Conservation (phyloP, 2,329 filamentous ascomycete genomes). For the Fusarium denticulatum region DNA sequence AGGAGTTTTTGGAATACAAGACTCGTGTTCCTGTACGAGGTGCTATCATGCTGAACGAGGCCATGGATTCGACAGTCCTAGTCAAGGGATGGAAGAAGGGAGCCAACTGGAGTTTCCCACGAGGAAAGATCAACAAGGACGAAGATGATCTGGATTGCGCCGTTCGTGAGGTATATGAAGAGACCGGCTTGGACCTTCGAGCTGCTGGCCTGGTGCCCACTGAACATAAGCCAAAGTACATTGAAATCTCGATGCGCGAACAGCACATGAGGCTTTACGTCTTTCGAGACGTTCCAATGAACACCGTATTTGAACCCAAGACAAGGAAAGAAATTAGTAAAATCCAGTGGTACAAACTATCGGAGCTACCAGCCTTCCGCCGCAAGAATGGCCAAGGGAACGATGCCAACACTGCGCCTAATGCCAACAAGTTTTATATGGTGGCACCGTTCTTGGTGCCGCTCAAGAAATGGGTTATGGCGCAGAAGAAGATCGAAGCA, state of each 20-base stretch:
- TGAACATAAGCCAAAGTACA: constrained; percentile 78
- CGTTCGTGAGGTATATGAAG: constrained; percentile 92
- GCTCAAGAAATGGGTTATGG: constrained; percentile 89
- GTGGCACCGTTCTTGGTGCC: constrained; percentile 90
- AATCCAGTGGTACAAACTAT: constrained; percentile 93
- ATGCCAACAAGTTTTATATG: constrained; percentile 95
- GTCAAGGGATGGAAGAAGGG: constrained; percentile 99
- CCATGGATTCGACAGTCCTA: constrained; percentile 93
- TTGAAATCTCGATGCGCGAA: constrained; percentile 89
- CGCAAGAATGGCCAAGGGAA: constrained; percentile 70
- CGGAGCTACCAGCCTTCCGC: constrained; percentile 84
- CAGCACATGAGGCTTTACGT: constrained; percentile 94
- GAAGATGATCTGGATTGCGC: constrained; percentile 95
- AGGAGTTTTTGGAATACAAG: constrained; percentile 94
- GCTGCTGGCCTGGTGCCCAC: constrained; percentile 79
- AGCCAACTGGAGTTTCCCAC: constrained; percentile 94
- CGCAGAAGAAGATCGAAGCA: constrained; percentile 79
- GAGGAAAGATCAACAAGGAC: constrained; percentile 98
- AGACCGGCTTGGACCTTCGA: constrained; percentile 88
- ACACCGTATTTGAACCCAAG: constrained; percentile 86
- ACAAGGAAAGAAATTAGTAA: constrained; percentile 98
- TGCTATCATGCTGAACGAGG: constrained; percentile 89
- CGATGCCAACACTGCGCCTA: constrained; percentile 64
- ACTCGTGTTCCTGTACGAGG: constrained; percentile 92
- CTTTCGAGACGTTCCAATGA: constrained; percentile 86